phyloP scores from a whole-genome alignment of 495 filamentous ascomycete genomes.

The Trichoderma gamsii region DNA sequence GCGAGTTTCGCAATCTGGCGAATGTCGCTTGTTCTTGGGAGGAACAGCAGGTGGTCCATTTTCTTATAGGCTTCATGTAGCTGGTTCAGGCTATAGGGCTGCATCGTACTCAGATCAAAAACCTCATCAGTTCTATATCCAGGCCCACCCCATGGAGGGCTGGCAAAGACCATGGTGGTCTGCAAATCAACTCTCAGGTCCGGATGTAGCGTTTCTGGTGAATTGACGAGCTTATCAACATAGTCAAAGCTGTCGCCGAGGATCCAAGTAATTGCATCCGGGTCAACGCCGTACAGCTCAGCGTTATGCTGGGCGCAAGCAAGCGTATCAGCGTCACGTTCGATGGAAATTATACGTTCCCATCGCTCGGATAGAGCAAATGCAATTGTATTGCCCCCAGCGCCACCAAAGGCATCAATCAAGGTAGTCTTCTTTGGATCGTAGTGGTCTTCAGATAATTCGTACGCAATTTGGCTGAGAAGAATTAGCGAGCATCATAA shows the following conservation, averaged over 20 bases:
- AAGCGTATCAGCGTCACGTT: constrained; percentile 68
- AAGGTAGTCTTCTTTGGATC: constrained; percentile 48
- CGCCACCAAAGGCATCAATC: constrained; percentile 84
- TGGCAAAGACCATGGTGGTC: constrained; percentile 69
- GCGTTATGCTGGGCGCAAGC: constrained; percentile 92
- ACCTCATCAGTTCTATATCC: constrained; percentile 69
- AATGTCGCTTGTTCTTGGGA: constrained; percentile 85
- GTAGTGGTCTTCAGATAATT: constrained; percentile 47
- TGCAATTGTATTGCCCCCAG: constrained; percentile 91
- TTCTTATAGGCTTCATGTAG: constrained; percentile 55
- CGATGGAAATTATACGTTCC: constrained; percentile 78
- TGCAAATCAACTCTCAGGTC: constrained; percentile 30
- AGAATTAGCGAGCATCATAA: constrained; percentile 15
- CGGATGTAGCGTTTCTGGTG: constrained; percentile 26
- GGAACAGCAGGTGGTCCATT: constrained; percentile 60
- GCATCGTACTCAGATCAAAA: constrained; percentile 81
- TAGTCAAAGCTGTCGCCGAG: constrained; percentile 72
- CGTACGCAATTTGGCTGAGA: constrained; percentile 67
- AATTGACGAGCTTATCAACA: constrained; percentile 28
- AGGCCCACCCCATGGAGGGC: constrained; percentile 93
- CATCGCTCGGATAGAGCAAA: constrained; percentile 75
- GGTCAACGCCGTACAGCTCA: constrained; percentile 70
- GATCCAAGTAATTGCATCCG: constrained; percentile 71
- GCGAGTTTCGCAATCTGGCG: constrained; percentile 68
- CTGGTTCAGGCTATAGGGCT: constrained; percentile 67